Evolutionary conservation across 257 asterid species (phyloP), one percentile per base, ranked within the genome.

Genomic region (Jacaranda copaia): DNA sequence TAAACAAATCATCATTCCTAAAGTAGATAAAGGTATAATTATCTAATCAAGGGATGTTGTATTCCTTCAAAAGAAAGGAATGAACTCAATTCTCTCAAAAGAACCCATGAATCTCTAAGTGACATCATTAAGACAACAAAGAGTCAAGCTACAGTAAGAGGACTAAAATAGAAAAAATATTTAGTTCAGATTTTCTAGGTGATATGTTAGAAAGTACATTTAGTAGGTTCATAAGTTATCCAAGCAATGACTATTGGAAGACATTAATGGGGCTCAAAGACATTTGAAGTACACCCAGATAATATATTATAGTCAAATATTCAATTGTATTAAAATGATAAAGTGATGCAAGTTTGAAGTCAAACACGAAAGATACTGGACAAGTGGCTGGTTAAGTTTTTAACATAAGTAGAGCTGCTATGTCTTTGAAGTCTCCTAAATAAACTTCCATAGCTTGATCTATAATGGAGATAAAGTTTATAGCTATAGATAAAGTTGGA

Each of bases 361-460:
- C 20, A 25, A 2, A 25, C 32, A 25, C 20, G 2, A 46, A 74
- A n/a, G 52, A 25, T n/a, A 25, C 66, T 11, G 64, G 48, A 75
- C 52, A 8, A 65, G 65, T 63, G 73, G 79, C 0, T 63, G 73
- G 79, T 8, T 49, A 49, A 11, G n/a, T 49, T 3, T 49, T 49
- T 12, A 11, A 5, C 11, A 49, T 14, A 10, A n/a, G 56, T 49
- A 3, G 56, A 10, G 15, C 5, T 11, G 0, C n/a, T 3, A n/a
- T 49, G 56, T 49, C 5, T 3, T 49, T 1, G 56, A 49, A 49
- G 13, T 49, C n/a, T 10, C 13, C 56, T 49, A 49, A 49, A 8
- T n/a, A 49, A 49, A 49, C 56, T 11, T 49, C 16, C 13, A 49
- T 49, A 49, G 56, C 56, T 49, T n/a, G n/a, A 49, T 49, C 56